Evolutionary conservation across 768 basidiomycete species (phyloP), one percentile per base, ranked within the genome.

Genomic region (Lentinula edodes): DNA sequence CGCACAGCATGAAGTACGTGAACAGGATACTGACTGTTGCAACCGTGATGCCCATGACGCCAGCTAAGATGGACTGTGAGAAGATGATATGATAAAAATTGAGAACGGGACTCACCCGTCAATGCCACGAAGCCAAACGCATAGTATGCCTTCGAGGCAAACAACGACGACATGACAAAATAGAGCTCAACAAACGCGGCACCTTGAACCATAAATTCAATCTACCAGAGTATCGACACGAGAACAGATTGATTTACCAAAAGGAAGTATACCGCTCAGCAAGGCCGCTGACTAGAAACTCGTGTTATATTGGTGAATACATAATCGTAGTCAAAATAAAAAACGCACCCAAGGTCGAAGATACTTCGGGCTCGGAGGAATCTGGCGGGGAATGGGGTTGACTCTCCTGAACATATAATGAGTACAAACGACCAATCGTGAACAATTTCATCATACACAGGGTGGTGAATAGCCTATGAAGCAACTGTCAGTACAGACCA

Each of bases 101-200:
- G 32, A 48, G n/a, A 50, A 3, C 3, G 35, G 8, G 13, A 16
- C 42, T 51, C 13, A 50, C 58, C 58, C 7, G 94, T 95, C 58
- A 98, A 76, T 32, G 93, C 90, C 48, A 98, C 75, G 77, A 98
- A 98, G 15, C 96, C 96, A 70, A 98, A 98, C 10, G 96, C 96
- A 71, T 97, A 98, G 75, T 95, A 96, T 50, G 90, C 91, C 38
- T 92, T 83, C 9, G 93, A 90, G 23, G 95, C 95, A 67, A 97
- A 98, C 32, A 98, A 79, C 67, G 88, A 91, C 12, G 93, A 92
- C 62, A 98, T 79, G 48, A 96, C 86, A 70, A 95, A 97, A 73
- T 93, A 97, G 10, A 97, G 76, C 72, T 98, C 96, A 63, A 98
- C 91, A 68, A 97, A 98, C 3, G 93, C 94, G 52, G 96, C 95